Conservation (phyloP, 192 early-diverging fungal species). For the Mortierella hygrophila region DNA sequence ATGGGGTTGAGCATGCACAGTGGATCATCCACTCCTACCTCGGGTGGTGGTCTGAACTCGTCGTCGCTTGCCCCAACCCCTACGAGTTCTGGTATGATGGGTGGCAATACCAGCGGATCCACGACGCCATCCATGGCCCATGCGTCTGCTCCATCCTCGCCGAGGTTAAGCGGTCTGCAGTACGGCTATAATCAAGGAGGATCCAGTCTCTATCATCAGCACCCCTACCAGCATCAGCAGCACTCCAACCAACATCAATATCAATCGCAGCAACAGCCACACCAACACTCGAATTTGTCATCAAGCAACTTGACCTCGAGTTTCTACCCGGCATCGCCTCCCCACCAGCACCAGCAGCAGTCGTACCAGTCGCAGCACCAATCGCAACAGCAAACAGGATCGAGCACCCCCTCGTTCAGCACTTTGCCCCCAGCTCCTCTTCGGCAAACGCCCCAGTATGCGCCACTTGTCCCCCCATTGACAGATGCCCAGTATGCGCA, state of each 20-base stretch:
- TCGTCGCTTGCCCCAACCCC: slow-evolving; percentile 19
- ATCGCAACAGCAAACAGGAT: slow-evolving; percentile 24
- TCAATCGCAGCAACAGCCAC: slow-evolving; percentile 24
- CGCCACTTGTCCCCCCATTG: slow-evolving; percentile 44
- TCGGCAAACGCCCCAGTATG: slow-evolving; percentile 39
- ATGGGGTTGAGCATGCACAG: slow-evolving; percentile 46
- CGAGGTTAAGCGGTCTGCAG: slow-evolving; percentile 33
- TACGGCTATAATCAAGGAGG: slow-evolving; percentile 32
- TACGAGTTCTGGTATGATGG: slow-evolving; percentile 8
- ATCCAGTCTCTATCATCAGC: slow-evolving; percentile 35
- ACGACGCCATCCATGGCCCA: slow-evolving; percentile 43
- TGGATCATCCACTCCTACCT: slow-evolving; percentile 17
- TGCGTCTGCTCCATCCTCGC: slow-evolving; percentile 46
- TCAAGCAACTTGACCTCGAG: slow-evolving; percentile 30
- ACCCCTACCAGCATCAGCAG: slow-evolving; percentile 20
- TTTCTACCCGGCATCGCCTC: slow-evolving; percentile 47
- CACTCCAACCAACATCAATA: slow-evolving; percentile 21
- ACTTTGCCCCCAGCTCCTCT: slow-evolving; percentile 35
- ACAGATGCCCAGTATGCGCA: slow-evolving; percentile 51
- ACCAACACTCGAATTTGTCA: background rate
- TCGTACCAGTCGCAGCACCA: slow-evolving; percentile 20
- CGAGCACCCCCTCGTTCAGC: slow-evolving; percentile 7
- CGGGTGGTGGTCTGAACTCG: slow-evolving; percentile 6
- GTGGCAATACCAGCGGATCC: slow-evolving; percentile 43
- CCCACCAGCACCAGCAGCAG: slow-evolving; percentile 42